Evolutionary conservation across 805 yeast species (phyloP), one percentile per base, ranked within the genome.

Genomic region (Priceomyces castillae): DNA sequence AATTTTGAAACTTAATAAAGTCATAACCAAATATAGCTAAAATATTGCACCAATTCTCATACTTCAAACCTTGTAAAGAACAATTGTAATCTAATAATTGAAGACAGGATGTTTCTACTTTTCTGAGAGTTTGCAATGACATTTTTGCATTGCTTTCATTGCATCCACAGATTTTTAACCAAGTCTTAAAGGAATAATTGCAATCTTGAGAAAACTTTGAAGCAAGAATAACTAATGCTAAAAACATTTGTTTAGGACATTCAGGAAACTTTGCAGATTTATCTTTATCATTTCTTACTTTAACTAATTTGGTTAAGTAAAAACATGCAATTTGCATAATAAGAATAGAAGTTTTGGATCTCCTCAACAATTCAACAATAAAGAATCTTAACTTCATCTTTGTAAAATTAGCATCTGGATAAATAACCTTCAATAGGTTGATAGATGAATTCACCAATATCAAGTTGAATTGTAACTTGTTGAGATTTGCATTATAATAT

Each of bases 181-280:
- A 88, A 4, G 86, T 77, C 48, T 71, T 74, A 51, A 84, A 73
- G 23, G 85, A 71, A 61, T 78, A 86, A 57, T 82, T 84, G 40
- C 79, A 77, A 62, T 88, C 96, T 57, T 82, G 88, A 46, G 76
- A 70, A 59, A 81, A 86, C 58, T 88, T 88, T 41, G 83, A 77
- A 3, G 94, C 82, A 30, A 88, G 66, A 41, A 87, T 84, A 41
- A 88, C 60, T 54, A 86, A 76, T 2, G 82, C 76, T 47, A 88
- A 70, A 49, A 88, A 82, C 34, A 81, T 74, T 48, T 85, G 78
- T 52, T 86, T 81, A 6, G 89, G 83, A 54, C 86, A 82, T 15
- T 30, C 37, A n/a, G 55, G 51, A 14, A 47, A 46, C 3, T 46
- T 23, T 19, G 42, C 42, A 2, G 41, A 16, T 10, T 50, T 34